A percentile compares a stretch with the other conserved stretches of the same genome.
Evolutionary conservation across 2,329 filamentous ascomycete species (phyloP).

Genomic region (Xylariaceae sp.): DNA sequence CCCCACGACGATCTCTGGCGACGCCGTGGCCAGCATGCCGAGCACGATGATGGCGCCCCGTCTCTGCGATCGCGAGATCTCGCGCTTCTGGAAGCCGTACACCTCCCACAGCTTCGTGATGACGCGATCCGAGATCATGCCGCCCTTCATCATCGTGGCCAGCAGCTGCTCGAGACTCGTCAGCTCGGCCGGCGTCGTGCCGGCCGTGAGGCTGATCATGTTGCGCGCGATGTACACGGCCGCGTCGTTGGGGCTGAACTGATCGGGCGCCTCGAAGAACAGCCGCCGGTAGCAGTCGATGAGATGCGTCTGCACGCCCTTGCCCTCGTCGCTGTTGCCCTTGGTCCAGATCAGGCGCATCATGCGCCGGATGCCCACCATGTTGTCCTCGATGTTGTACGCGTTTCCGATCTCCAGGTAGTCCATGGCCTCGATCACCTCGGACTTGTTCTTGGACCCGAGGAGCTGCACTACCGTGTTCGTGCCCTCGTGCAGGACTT

Average conservation of each 20-base stretch:
- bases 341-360: conserved; percentile 98
- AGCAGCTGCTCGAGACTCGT: conserved; percentile 93
- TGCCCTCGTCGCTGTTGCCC: conserved; percentile 97
- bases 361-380: conserved; percentile 90
- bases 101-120: conserved; percentile 95
- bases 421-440: conserved; percentile 98
- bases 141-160: conserved; percentile 95
- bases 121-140: conserved; percentile 77
- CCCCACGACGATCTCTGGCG: conserved; percentile 84
- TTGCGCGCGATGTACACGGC: conserved; percentile 95
- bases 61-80: conserved; percentile 85
- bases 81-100: conserved; percentile 86
- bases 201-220: conserved; percentile 98
- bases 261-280: conserved; percentile 91
- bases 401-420: conserved; percentile 94
- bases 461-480: conserved; percentile 77
- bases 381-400: conserved; percentile 91
- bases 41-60: conserved; percentile 92
- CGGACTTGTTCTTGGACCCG: conserved; percentile 93
- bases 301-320: conserved; percentile 91
- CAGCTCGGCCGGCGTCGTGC: conserved; percentile 86
- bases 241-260: conserved; percentile 79
- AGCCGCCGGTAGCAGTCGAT: conserved; percentile 95
- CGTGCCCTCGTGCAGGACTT: conserved; percentile 79
- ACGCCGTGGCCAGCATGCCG: conserved; percentile 91